A percentile compares a stretch with the other conserved stretches of the same genome.
Evolutionary conservation across 805 yeast species (phyloP).

Genomic region (Lachancea fermentati): DNA sequence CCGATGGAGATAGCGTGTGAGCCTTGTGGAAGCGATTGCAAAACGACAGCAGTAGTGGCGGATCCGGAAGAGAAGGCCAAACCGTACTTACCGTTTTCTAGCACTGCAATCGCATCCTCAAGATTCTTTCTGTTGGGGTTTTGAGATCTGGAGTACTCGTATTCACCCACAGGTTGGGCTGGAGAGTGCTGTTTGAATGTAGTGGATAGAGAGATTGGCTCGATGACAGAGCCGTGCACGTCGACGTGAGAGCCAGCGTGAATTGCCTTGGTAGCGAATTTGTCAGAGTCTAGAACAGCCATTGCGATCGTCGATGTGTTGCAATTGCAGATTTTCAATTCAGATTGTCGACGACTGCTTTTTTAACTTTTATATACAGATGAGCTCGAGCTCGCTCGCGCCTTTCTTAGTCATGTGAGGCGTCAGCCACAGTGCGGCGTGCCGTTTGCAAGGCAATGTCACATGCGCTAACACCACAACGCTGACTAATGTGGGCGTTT

Average conservation of each 20-base stretch:
- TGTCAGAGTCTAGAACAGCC: constrained; percentile 29
- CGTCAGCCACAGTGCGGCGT: neutral
- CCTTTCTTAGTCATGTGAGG: neutral
- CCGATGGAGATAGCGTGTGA: constrained; percentile 74
- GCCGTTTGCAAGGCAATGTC: neutral
- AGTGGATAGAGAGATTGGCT: constrained; percentile 76
- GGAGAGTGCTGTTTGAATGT: constrained; percentile 81
- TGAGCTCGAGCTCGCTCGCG: neutral
- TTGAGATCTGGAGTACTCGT: constrained; percentile 79
- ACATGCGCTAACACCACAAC: too few species aligned
- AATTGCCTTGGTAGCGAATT: constrained; percentile 75
- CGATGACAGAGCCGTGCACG: constrained; percentile 79
- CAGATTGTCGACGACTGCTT: neutral
- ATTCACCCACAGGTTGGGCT: constrained; percentile 67
- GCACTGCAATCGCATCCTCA: constrained; percentile 71
- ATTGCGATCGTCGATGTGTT: constrained; percentile 9
- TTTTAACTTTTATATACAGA: neutral
- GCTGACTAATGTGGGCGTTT: too few species aligned
- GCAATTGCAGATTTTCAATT: neutral
- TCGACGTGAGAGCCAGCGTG: constrained; percentile 79
- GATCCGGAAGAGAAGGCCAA: constrained; percentile 82
- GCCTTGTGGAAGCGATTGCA: constrained; percentile 67
- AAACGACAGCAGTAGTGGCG: constrained; percentile 71
- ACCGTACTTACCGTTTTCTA: constrained; percentile 71
- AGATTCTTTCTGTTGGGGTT: constrained; percentile 84